A percentile compares a stretch with the other conserved stretches of the same genome.
Evolutionary conservation across 345 rosid species (phyloP).

Genomic region (Anastatica hierochuntica): DNA sequence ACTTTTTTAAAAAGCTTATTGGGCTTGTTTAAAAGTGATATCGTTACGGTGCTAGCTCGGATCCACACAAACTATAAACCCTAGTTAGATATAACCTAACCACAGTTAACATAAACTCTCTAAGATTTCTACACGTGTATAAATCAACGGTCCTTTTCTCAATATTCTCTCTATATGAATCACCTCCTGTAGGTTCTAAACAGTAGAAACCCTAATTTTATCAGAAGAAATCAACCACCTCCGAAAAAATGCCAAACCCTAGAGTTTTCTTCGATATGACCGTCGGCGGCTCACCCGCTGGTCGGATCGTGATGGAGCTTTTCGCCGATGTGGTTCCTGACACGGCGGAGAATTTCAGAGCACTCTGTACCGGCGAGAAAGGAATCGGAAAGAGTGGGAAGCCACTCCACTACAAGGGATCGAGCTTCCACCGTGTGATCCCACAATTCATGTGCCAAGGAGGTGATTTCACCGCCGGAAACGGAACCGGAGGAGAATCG

Average conservation of each 20-base stretch:
- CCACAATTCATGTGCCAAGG: constrained; percentile 90
- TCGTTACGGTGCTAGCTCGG: too few species aligned
- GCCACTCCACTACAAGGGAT: constrained; percentile 75
- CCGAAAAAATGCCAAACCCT: constrained; percentile 31
- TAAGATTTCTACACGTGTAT: too few species aligned
- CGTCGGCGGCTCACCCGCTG: constrained; percentile 29
- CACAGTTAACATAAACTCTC: too few species aligned
- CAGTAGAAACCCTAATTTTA: constrained; percentile 18
- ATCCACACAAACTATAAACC: too few species aligned
- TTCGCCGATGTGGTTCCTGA: constrained; percentile 36
- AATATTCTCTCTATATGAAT: constrained; percentile 15
- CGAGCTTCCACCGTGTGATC: constrained; percentile 67
- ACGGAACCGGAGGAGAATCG: constrained; percentile 86
- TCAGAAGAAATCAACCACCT: background rate
- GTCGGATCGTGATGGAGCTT: constrained; percentile 53
- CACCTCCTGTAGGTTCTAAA: background rate
- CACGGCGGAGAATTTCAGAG: too few species aligned
- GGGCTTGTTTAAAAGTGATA: too few species aligned
- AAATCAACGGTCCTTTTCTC: background rate
- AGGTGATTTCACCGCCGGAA: constrained; percentile 72
- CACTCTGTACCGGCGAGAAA: constrained; percentile 59
- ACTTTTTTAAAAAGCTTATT: too few species aligned
- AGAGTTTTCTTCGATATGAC: constrained; percentile 43
- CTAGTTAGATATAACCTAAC: too few species aligned
- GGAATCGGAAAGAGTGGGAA: constrained; percentile 37